Conservation (phyloP, 2,329 filamentous ascomycete species). For the Capronia americana region DNA sequence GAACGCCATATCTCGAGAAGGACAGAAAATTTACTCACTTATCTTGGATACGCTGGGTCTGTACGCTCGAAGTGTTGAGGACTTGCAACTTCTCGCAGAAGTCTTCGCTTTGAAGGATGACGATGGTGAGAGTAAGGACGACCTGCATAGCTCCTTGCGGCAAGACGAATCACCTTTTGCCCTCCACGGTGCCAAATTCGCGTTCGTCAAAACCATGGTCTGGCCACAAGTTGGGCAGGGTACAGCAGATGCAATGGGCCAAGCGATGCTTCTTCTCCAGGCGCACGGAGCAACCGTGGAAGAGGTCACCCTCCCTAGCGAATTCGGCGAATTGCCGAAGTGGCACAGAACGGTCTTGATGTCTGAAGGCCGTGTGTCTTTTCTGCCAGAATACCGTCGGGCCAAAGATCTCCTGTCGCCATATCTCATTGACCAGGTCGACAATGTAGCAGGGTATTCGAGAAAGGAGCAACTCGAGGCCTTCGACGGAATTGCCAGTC, state of each 20-base stretch:
- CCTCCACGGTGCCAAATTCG: not conserved
- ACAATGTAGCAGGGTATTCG: not conserved
- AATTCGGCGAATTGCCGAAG: not conserved
- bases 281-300: not conserved
- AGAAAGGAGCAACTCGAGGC: not conserved
- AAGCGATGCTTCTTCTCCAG: not conserved
- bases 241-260: not conserved
- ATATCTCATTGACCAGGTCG: not conserved
- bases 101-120: not conserved
- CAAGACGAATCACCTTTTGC: too few species aligned
- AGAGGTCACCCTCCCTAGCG: not conserved
- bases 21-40: conserved; percentile 64
- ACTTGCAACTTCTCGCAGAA: conserved; percentile 61
- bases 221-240: not conserved
- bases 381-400: not conserved
- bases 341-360: not conserved
- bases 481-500: not conserved
- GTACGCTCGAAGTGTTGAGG: conserved; percentile 63
- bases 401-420: not conserved
- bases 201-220: not conserved
- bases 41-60: conserved; percentile 69
- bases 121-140: too few species aligned
- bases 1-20: conserved; percentile 67
- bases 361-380: not conserved
- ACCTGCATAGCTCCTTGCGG: too few species aligned